A percentile compares a stretch with the other conserved stretches of the same genome.
These are phyloP conservation scores for Podaxis mareebaensis DNA, from an alignment of 768 basidiomycete species.

Conservation along the genomic window DNA sequence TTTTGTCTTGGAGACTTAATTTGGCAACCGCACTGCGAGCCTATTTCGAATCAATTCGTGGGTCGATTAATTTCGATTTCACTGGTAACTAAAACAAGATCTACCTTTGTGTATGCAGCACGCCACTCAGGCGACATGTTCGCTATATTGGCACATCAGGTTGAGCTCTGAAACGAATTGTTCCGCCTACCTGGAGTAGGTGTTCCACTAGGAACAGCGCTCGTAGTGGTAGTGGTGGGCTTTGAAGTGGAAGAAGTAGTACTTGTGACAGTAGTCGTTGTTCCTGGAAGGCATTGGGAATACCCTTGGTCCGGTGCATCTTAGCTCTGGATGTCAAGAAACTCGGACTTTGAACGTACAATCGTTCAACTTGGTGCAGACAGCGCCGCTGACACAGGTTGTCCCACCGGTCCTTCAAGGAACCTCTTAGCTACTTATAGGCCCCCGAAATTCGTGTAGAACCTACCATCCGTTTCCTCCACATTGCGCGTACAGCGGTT, in stretches of 20 bases:
- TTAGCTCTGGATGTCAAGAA: not conserved
- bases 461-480: conserved; percentile 52
- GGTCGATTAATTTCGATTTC: not conserved
- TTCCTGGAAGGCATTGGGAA: conserved; percentile 49
- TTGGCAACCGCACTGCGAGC: conserved; percentile 49
- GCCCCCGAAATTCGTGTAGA: not conserved
- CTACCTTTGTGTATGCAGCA: conserved; percentile 53
- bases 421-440: not conserved
- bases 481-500: conserved; percentile 45
- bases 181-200: conserved; percentile 18
- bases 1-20: conserved; percentile 56
- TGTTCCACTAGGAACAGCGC: conserved; percentile 24
- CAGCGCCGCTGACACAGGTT: conserved; percentile 44
- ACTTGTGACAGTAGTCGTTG: conserved; percentile 28
- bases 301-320: conserved; percentile 34
- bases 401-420: conserved; percentile 46
- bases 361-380: conserved; percentile 44
- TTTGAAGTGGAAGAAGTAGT: conserved; percentile 22
- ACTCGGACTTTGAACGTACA: conserved; percentile 31
- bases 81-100: not conserved
- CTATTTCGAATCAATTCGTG: conserved; percentile 25
- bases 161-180: not conserved
- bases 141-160: conserved; percentile 22
- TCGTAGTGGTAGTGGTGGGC: conserved; percentile 23
- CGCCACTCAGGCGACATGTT: conserved; percentile 53